Base-by-base conservation (phyloP, 305 asterid species). In the Fraxinus platypoda region DNA sequence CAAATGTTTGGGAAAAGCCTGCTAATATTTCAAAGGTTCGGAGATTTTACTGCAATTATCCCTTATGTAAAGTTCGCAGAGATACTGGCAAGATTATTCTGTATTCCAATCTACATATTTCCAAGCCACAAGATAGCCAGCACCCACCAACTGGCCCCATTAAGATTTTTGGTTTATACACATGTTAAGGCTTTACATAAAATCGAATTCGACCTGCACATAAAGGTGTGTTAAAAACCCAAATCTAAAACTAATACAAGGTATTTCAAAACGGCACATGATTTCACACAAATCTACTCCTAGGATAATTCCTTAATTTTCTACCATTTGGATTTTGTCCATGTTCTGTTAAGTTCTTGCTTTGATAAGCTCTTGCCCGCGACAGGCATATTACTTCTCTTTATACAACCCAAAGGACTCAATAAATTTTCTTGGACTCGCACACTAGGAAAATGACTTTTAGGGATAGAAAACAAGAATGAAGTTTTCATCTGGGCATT, bases 301-400 rank as follows among this genome's bases (percentile, higher is more conserved):
- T 66, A 25, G 37, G 37, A 66, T 66, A 66, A 26, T 66, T 66
- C 35, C 74, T 66, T 12, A 11, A 26, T 66, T 66, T 66, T 66
- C 72, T 64, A 0, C 17, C n/a, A 6, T 30, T 3, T 64, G 81
- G 62, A 79, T 83, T 87, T 84, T 19, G 78, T 78, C 88, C 91
- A 82, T 86, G 79, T 79, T 81, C 75, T 57, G 81, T 76, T 19
- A 70, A 80, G 70, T 84, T 85, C 17, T 68, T 23, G 62, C 75
- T 64, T 86, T 85, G 90, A 89, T 94, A 88, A 82, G 85, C 86
- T 77, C 85, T 91, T 94, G 82, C 97, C 95, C 92, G 88, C 89
- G 95, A 93, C 95, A 92, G 91, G 90, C 94, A 89, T 92, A 92
- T 91, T 89, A 76, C 80, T 90, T 88, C 84, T 82, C 91, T 92